Base-by-base conservation (phyloP, 331 rosid species). In the Quercus tomentella region DNA sequence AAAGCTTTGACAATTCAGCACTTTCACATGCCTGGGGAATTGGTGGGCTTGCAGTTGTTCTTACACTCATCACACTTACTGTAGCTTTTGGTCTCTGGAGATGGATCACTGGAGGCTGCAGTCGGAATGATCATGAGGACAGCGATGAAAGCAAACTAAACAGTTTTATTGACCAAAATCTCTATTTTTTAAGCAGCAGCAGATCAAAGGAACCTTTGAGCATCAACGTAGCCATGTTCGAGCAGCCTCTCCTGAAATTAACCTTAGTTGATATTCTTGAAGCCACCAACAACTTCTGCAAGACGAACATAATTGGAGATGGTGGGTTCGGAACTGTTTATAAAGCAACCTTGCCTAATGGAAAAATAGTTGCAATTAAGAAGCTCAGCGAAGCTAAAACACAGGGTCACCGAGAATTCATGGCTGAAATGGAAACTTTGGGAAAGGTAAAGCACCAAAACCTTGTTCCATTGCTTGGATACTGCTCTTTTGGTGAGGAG, bases 251-350 rank as follows among this genome's bases (percentile, higher is more conserved):
- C 68, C 79, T 96, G 91, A 96, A 88, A 51, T 56, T 96, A 67
- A 96, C 99, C 16, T 67, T 96, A 70, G 94, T 43, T 0, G 91
- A 96, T 75, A 86, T 96, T 80, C 93, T 90, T 14, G 87, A 82
- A 83, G 99, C 99, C 43, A 96, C 99, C 65, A 89, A 92, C 84
- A 96, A 96, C 81, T 96, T 96, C 91, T 90, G 97, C 96, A 96
- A 90, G 89, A 80, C 94, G 20, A 96, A 96, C 84, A 88, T 96
- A 56, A 96, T 96, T 68, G 99, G 99, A 79, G 99, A 96, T 51
- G 99, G 99, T 70, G 99, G 99, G 55, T 96, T 96, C 4, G 99
- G 99, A 75, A 96, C 99, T 0, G 99, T 96, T 45, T 96, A 93
- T 87, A 93, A 87, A 80, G 99, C 99, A 72, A 91, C 93, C n/a